Evolutionary conservation across 768 basidiomycete species (phyloP), one percentile per base, ranked within the genome.

Genomic region (Phlegmacium glaucopus): DNA sequence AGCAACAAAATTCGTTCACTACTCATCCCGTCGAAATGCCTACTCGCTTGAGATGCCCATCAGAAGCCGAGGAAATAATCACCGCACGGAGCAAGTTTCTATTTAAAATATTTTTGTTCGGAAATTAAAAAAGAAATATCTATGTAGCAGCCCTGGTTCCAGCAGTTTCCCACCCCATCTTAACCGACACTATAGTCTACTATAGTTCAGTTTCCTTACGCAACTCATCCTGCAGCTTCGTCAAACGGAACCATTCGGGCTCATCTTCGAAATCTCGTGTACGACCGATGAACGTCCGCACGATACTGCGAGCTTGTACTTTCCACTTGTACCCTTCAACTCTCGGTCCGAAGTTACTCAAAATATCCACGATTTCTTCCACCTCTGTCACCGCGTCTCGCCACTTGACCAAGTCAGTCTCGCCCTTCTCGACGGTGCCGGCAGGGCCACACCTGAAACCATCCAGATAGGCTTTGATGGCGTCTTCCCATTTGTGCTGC

Each of bases 231-330:
- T 82, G 71, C 56, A 93, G 63, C 50, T 75, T 79, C 57, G 74
- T 72, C 59, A 98, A 70, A 51, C 73, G 71, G 22, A 71, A 62
- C 85, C 89, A 97, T 70, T 92, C 93, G 4, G 83, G 77, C 63
- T 96, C 90, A 43, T 94, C 94, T 64, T 87, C 89, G 54, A 94
- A 97, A 32, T 83, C 90, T 65, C 74, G 84, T 49, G 90, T 91
- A 50, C 90, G 74, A 6, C 89, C 94, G 68, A 90, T 78, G 67
- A 97, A 98, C 43, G 85, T 87, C 67, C 94, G 75, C 49, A 97
- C 78, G 47, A 97, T 74, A 51, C 91, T 94, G 45, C 87, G 77
- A 37, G 83, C 90, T 67, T 95, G 91, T 57, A 89, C 77, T 64
- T 75, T 79, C 96, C 96, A 98, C 52, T 83, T 86, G 47, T 57